Percentiles rank a stretch among this genome's conserved stretches.
phyloP scores from a whole-genome alignment of 176 grass and related monocot species.

The Carex kokanica region DNA sequence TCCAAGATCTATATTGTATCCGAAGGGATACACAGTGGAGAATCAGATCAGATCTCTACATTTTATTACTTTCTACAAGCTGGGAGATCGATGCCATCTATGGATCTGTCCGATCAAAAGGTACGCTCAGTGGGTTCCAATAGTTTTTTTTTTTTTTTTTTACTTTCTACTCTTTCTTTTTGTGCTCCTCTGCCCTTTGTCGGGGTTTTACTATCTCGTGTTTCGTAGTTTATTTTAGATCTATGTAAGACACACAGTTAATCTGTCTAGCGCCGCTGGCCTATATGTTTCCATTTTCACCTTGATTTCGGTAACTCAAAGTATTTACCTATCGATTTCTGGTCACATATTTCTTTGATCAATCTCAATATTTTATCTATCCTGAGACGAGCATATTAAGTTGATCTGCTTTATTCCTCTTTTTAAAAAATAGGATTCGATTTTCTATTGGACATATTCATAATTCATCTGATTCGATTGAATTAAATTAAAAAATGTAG shows the following conservation, averaged over 20 bases:
- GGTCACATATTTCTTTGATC: neutral
- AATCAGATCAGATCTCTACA: conserved; percentile 22
- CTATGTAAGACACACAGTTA: neutral
- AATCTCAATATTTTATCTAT: neutral
- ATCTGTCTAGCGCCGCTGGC: neutral
- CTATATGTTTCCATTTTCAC: neutral
- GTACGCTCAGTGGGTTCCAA: conserved; percentile 11
- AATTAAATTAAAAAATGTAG: conserved; percentile 13
- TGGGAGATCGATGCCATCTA: conserved; percentile 19
- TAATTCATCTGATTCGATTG: neutral
- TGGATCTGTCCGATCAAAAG: conserved; percentile 52
- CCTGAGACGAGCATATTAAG: neutral
- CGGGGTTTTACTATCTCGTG: neutral
- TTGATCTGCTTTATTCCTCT: neutral
- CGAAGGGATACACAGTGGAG: neutral
- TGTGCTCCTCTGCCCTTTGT: neutral
- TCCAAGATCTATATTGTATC: neutral
- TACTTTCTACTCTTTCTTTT: neutral
- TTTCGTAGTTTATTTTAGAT: neutral
- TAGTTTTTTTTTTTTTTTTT: neutral
- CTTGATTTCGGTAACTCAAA: neutral
- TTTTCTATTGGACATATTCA: neutral
- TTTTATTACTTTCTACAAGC: neutral
- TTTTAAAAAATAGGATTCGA: neutral
- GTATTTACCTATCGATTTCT: neutral